Evolutionary conservation across 2,329 filamentous ascomycete genomes (phyloP), one percentile per base, ranked within the genome.

Genomic region (Colletotrichum coccodes): DNA sequence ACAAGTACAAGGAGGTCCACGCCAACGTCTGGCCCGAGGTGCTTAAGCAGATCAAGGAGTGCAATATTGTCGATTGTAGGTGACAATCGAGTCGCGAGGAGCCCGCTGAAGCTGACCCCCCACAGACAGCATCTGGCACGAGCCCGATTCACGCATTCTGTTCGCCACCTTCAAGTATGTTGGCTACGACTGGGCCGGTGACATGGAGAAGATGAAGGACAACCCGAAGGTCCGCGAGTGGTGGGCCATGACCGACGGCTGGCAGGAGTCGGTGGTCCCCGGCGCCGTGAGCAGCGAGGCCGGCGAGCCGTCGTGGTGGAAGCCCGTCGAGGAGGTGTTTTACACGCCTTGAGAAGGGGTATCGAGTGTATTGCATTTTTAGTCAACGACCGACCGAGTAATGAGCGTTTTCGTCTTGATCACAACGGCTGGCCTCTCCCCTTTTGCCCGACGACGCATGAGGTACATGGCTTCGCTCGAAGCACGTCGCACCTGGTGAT

Each of bases 111-210:
- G 9, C 61, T 64, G 34, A 65, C 38, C 18, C 16, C 44, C 14
- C 16, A 67, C 72, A 92, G 91, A 94, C 75, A 92, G 89, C 72
- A 92, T 95, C 76, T 94, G 88, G 80, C 88, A 92, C 73, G 90
- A 93, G 75, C 84, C 89, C 14, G 80, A 77, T 6, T 86, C 86
- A 0, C 81, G 87, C 61, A 90, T 90, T 47, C 84, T 95, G 1
- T 95, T 95, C 76, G 91, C 91, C 0, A 89, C 84, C 28, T 94
- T 94, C 84, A 94, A 93, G 77, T 95, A 95, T 74, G 84, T 92
- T n/a, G 93, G 93, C 0, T 87, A 87, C 68, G 87, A 93, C 71
- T 94, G 88, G 69, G 89, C 87, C 3, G 90, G 84, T 11, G 93
- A 95, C 75, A 95, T 95, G 93, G 86, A 88, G 78, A 85, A 84